A percentile compares a stretch with the other conserved stretches of the same genome.
Conservation (phyloP, 2,329 filamentous ascomycete species). For the Colletotrichum sp. region DNA sequence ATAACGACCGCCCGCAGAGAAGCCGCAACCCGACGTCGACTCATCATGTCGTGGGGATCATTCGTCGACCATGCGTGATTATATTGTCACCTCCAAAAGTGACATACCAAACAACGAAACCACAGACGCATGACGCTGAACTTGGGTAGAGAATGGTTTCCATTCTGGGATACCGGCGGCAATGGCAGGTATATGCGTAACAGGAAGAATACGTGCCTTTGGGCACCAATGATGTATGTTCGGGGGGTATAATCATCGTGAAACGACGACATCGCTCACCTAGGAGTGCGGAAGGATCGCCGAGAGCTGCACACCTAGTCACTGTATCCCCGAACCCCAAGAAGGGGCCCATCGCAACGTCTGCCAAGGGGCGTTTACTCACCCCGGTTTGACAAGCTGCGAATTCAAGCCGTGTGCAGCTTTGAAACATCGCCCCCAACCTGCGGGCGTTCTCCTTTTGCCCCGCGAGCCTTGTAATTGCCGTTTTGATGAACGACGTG, state of each 20-base stretch:
- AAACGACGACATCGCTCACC: not conserved
- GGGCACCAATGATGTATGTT: not conserved
- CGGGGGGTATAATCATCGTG: not conserved
- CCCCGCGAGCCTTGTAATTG: not conserved
- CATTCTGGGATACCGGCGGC: conserved; percentile 1
- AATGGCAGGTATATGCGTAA: conserved; percentile 2
- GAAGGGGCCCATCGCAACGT: not conserved
- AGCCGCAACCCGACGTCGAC: conserved; percentile 7
- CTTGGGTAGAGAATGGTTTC: not conserved
- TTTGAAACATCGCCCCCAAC: conserved; percentile 7
- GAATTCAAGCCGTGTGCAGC: not conserved
- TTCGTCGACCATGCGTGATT: conserved; percentile 12
- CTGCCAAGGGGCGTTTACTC: conserved; percentile 18
- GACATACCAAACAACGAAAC: not conserved
- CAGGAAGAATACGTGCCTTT: not conserved
- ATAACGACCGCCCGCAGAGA: conserved; percentile 4
- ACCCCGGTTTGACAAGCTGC: conserved; percentile 9
- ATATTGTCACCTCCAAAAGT: conserved; percentile 1
- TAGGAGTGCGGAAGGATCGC: conserved; percentile 5
- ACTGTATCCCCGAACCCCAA: conserved; percentile 16
- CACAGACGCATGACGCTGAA: not conserved
- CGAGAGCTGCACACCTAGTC: conserved; percentile 17
- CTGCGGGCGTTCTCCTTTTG: not conserved
- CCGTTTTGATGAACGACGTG: not conserved
- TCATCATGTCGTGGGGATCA: conserved; percentile 17